Evolutionary conservation across 192 early-diverging fungal genomes (phyloP).

Genomic region (Mortierella antarctica): DNA sequence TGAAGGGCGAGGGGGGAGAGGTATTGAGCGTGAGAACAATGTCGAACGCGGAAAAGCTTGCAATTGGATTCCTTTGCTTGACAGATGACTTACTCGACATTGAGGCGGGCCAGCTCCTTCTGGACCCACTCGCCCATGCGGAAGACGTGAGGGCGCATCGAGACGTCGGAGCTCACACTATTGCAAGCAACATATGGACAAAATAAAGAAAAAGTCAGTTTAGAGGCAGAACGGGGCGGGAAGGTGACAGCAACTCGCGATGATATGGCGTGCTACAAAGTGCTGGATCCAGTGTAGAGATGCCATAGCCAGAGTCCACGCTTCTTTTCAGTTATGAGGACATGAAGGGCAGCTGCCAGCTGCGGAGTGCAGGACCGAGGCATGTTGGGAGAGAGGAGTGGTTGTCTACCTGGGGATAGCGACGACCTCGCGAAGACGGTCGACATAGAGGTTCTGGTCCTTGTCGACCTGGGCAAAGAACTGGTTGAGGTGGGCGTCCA

Average conservation of each 20-base stretch:
- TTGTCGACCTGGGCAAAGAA: slow-evolving; percentile 82
- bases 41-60: background rate
- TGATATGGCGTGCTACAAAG: slow-evolving; percentile 7
- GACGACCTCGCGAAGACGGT: slow-evolving; percentile 88
- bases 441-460: slow-evolving; percentile 84
- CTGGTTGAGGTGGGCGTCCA: slow-evolving; percentile 50
- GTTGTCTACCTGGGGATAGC: slow-evolving; percentile 78
- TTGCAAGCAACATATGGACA: background rate
- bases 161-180: slow-evolving; percentile 81
- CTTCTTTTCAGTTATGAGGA: background rate
- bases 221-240: background rate
- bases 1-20: background rate
- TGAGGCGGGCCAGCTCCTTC: slow-evolving; percentile 78
- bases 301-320: background rate
- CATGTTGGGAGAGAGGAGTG: background rate
- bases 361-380: slow-evolving; percentile 4
- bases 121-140: slow-evolving; percentile 92
- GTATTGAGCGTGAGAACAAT: background rate
- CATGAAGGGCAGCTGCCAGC: background rate
- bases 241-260: background rate
- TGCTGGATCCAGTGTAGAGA: background rate
- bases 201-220: background rate
- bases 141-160: slow-evolving; percentile 82
- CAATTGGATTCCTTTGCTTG: background rate
- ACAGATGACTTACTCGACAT: slow-evolving; percentile 52